These are phyloP conservation scores for Mediolabrus comicus DNA, from an alignment of 108 stramenopile genomes.

Conservation along the genomic window DNA sequence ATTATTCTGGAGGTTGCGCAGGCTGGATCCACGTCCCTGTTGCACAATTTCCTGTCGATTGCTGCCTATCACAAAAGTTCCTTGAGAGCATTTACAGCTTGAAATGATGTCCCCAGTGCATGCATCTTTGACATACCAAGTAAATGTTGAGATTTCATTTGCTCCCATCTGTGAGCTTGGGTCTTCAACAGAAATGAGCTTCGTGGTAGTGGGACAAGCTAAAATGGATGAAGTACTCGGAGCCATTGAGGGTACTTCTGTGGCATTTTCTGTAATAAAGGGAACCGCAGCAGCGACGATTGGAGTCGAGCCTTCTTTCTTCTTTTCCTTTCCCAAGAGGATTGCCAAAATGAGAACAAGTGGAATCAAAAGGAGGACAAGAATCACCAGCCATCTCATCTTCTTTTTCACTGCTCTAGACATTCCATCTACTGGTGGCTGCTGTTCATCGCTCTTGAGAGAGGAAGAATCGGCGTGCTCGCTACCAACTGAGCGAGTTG, in stretches of 20 bases:
- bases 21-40: not conserved
- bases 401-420: not conserved
- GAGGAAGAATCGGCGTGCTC: not conserved
- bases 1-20: not conserved
- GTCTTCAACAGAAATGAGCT: not conserved
- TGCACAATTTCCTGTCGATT: not conserved
- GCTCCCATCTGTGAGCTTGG: not conserved
- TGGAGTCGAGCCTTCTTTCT: not conserved
- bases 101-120: conserved; percentile 25
- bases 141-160: not conserved
- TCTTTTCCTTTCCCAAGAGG: not conserved
- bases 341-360: conserved; percentile 1
- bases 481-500: not conserved
- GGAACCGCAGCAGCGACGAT: not conserved
- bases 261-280: not conserved
- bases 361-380: not conserved
- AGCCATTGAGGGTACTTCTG: not conserved
- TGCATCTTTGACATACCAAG: conserved; percentile 25
- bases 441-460: not conserved
- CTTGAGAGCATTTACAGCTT: conserved; percentile 16
- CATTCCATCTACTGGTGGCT: not conserved
- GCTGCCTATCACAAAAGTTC: not conserved
- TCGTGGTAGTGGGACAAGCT: not conserved
- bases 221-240: not conserved
- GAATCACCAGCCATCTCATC: not conserved